These are phyloP conservation scores for Thalassiosira hispida DNA, from an alignment of 352 stramenopile species.

Conservation along the genomic window DNA sequence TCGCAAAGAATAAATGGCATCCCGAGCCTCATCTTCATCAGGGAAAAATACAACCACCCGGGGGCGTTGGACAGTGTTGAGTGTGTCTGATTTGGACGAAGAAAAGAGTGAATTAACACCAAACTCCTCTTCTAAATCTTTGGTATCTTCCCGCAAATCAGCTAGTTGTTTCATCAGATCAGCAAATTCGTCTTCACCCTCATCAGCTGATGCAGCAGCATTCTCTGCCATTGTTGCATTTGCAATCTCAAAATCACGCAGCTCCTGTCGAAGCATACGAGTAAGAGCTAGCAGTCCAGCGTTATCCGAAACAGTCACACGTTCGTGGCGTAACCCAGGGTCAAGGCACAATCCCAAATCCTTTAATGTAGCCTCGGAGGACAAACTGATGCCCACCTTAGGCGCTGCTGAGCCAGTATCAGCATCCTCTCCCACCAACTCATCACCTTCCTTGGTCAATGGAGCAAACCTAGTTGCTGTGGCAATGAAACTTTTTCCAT, in stretches of 20 bases:
- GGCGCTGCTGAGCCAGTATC: background rate
- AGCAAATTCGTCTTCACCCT: conserved; percentile 2
- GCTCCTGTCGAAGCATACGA: conserved; percentile 74
- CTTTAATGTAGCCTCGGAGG: conserved; percentile 61
- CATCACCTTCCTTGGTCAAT: conserved; percentile 41
- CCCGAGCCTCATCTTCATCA: conserved; percentile 67
- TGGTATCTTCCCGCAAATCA: conserved; percentile 36
- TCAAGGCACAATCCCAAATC: conserved; percentile 78
- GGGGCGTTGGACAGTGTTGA: conserved; percentile 55
- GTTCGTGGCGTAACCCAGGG: conserved; percentile 71
- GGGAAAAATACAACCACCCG: conserved; percentile 82
- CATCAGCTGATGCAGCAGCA: background rate
- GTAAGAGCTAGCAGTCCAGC: conserved; percentile 62
- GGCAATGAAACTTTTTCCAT: conserved; percentile 80
- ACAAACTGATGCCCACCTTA: conserved; percentile 9
- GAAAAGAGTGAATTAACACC: conserved; percentile 23
- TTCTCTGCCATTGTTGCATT: conserved; percentile 38
- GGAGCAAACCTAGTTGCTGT: conserved; percentile 75
- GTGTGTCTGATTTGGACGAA: conserved; percentile 29
- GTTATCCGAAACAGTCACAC: conserved; percentile 57
- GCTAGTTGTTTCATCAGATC: conserved; percentile 33
- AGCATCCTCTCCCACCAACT: conserved; percentile 8
- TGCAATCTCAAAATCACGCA: conserved; percentile 63
- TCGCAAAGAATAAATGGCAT: conserved; percentile 62
- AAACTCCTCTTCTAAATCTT: conserved; percentile 48